A percentile compares a stretch with the other conserved stretches of the same genome.
Evolutionary conservation across 2,329 filamentous ascomycete species (phyloP).

Genomic region (Aspergillus unguis): DNA sequence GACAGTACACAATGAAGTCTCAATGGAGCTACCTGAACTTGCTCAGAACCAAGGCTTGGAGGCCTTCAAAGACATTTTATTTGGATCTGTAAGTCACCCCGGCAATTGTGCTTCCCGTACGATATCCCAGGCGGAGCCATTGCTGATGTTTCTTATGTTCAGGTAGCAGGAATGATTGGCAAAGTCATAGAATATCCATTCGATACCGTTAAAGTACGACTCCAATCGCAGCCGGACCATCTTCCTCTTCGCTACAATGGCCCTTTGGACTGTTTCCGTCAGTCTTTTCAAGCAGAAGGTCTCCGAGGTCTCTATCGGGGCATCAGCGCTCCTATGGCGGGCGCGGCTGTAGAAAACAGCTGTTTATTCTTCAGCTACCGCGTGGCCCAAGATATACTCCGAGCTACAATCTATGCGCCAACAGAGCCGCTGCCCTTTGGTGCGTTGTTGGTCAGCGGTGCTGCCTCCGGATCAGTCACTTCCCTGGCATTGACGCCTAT

Average conservation of each 20-base stretch:
- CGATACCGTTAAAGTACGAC: slow-evolving; percentile 94
- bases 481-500: slow-evolving; percentile 90
- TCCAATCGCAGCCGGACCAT: slow-evolving; percentile 90
- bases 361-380: slow-evolving; percentile 90
- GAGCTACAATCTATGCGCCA: slow-evolving; percentile 59
- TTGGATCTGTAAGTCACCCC: slow-evolving; percentile 68
- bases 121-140: background rate
- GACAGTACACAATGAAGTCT: slow-evolving; percentile 37
- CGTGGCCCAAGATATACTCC: slow-evolving; percentile 59
- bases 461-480: slow-evolving; percentile 81
- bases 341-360: slow-evolving; percentile 88
- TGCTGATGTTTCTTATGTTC: slow-evolving; percentile 5
- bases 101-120: background rate
- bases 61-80: slow-evolving; percentile 80
- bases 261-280: slow-evolving; percentile 87
- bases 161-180: slow-evolving; percentile 80
- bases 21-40: slow-evolving; percentile 40
- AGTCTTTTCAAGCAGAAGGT: slow-evolving; percentile 79
- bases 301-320: slow-evolving; percentile 81
- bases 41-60: slow-evolving; percentile 55
- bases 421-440: slow-evolving; percentile 65
- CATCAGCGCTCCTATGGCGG: slow-evolving; percentile 84
- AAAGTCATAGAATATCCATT: slow-evolving; percentile 99
- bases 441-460: slow-evolving; percentile 75
- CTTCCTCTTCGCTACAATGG: slow-evolving; percentile 78